These are phyloP conservation scores for Globisporangium cederbergense DNA, from an alignment of 352 stramenopile species.

Conservation along the genomic window DNA sequence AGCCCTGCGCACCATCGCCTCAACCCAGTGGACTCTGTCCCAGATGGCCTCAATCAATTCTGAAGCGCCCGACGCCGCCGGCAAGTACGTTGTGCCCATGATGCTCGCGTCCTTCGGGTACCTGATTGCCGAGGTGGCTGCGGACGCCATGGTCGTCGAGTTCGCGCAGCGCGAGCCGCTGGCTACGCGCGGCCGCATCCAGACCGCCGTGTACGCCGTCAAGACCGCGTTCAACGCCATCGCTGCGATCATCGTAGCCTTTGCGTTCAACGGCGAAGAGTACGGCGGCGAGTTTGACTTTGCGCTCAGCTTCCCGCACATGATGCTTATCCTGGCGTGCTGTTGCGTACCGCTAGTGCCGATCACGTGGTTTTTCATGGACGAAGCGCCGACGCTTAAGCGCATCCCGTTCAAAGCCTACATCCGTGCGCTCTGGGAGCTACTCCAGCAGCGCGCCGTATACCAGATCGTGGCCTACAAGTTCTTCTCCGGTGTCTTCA, in stretches of 20 bases:
- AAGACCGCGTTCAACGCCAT: conserved; percentile 46
- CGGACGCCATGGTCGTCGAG: conserved; percentile 65
- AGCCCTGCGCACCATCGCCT: conserved; percentile 26
- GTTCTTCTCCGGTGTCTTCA: conserved; percentile 60
- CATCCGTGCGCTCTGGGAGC: conserved; percentile 41
- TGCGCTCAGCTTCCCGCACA: conserved; percentile 43
- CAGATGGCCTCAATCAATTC: conserved; percentile 41
- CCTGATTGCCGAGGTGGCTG: conserved; percentile 50
- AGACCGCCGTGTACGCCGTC: conserved; percentile 56
- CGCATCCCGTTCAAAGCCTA: conserved; percentile 25
- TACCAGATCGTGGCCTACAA: conserved; percentile 63
- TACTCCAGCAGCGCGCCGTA: conserved; percentile 57
- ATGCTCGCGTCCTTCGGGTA: conserved; percentile 72
- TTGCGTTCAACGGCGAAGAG: conserved; percentile 47
- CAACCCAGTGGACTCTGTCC: conserved; percentile 28
- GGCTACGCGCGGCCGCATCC: conserved; percentile 42
- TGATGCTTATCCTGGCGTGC: conserved; percentile 46
- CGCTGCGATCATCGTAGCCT: conserved; percentile 36
- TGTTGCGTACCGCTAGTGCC: conserved; percentile 28
- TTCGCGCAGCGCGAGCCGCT: conserved; percentile 49
- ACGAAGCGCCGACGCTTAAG: conserved; percentile 12
- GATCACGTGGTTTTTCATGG: conserved; percentile 25
- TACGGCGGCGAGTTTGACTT: conserved; percentile 57
- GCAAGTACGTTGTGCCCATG: conserved; percentile 61
- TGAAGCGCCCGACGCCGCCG: conserved; percentile 29